These are phyloP conservation scores for Pseudevernia furfuracea DNA, from an alignment of 495 filamentous ascomycete genomes.

Conservation along the genomic window DNA sequence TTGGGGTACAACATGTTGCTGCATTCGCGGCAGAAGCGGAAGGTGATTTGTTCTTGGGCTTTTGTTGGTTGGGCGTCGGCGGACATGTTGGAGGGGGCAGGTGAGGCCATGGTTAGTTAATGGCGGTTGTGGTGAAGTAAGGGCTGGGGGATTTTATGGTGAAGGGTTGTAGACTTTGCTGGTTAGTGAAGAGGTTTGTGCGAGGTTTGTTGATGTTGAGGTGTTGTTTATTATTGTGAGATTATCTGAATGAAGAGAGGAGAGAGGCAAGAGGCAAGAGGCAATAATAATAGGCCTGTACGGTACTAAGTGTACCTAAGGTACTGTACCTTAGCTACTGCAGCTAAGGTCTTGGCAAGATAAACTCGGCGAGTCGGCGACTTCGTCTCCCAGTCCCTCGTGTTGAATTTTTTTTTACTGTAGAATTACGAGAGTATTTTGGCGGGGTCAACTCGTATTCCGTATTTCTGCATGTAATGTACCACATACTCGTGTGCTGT, in stretches of 20 bases:
- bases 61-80: constrained; percentile 38
- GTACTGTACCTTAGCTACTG: no score
- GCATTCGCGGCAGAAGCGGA: constrained; percentile 96
- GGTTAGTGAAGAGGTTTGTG: not conserved
- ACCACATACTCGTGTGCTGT: not conserved
- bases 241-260: no score
- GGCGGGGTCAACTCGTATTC: not conserved
- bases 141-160: not conserved
- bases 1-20: constrained; percentile 97
- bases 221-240: not conserved
- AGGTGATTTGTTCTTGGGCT: constrained; percentile 70
- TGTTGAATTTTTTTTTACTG: constrained; percentile 5
- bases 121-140: not conserved
- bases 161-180: not conserved
- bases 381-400: not conserved
- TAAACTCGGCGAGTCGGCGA: not conserved
- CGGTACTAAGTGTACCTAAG: no score
- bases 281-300: no score
- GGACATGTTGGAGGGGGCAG: constrained; percentile 45
- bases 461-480: not conserved
- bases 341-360: not conserved
- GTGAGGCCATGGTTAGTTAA: constrained; percentile 42
- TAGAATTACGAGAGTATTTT: no score
- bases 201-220: not conserved
- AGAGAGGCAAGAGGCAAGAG: no score